phyloP scores from a whole-genome alignment of 352 stramenopile genomes.

The Pythium scleroteichum region DNA sequence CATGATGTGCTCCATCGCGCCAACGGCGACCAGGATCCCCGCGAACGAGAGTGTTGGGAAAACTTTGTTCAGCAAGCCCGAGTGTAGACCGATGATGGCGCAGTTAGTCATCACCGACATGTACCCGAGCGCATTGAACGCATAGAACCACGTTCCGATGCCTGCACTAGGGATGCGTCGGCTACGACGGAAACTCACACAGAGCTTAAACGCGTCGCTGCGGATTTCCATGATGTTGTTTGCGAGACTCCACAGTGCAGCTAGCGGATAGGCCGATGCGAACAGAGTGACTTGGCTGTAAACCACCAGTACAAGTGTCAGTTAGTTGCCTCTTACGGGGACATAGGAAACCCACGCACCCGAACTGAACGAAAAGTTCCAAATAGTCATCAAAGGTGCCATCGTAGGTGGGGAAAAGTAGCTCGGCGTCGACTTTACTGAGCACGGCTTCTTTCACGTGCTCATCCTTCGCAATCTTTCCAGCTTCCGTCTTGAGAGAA shows the following conservation, averaged over 20 bases:
- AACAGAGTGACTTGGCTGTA: constrained; percentile 93
- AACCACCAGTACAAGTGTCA: background rate
- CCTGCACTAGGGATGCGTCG: constrained; percentile 64
- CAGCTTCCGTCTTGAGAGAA: constrained; percentile 81
- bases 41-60: constrained; percentile 69
- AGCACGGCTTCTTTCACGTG: constrained; percentile 50
- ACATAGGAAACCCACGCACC: constrained; percentile 44
- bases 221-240: constrained; percentile 96
- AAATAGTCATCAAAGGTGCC: constrained; percentile 94
- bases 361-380: constrained; percentile 93
- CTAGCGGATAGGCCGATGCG: constrained; percentile 92
- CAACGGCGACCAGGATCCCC: constrained; percentile 53
- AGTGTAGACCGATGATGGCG: constrained; percentile 92
- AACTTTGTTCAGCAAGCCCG: constrained; percentile 69
- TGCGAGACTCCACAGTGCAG: constrained; percentile 89
- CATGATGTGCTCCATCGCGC: constrained; percentile 79
- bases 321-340: background rate
- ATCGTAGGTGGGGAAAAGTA: constrained; percentile 81
- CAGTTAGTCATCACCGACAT: constrained; percentile 94
- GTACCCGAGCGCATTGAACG: constrained; percentile 91
- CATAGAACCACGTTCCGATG: constrained; percentile 93
- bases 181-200: constrained; percentile 76
- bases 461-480: constrained; percentile 68
- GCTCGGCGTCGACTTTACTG: constrained; percentile 74
- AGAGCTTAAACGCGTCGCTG: constrained; percentile 95